phyloP scores from a whole-genome alignment of 192 early-diverging fungal species.

The Coemansia sp. region DNA sequence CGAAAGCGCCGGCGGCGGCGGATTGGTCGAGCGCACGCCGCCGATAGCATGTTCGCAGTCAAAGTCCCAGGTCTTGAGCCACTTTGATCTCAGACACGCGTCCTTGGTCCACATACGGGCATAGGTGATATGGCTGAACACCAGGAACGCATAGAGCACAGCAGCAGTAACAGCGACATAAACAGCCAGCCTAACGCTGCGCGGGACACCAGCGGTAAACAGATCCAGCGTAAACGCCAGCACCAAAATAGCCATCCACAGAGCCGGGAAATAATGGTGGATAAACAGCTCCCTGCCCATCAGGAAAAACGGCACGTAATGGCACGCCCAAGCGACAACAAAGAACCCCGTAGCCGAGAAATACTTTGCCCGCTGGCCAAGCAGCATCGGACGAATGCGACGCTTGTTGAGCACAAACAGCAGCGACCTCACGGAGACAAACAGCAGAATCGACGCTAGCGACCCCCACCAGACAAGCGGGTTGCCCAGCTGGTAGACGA shows the following conservation, averaged over 20 bases:
- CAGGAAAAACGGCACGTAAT: constrained; percentile 86
- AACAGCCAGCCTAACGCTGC: constrained; percentile 40
- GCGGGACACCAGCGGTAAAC: constrained; percentile 56
- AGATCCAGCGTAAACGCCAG: constrained; percentile 75
- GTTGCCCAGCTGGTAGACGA: constrained; percentile 92
- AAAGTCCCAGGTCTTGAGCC: constrained; percentile 82
- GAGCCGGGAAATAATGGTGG: constrained; percentile 91
- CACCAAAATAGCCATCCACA: constrained; percentile 85
- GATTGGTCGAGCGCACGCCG: constrained; percentile 28
- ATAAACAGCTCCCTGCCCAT: constrained; percentile 90
- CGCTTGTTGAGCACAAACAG: constrained; percentile 62
- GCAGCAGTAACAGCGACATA: constrained; percentile 50
- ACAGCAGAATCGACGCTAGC: constrained; percentile 58
- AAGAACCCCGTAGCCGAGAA: constrained; percentile 64
- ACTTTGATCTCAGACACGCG: constrained; percentile 70
- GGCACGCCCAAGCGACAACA: constrained; percentile 72
- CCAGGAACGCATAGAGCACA: constrained; percentile 59
- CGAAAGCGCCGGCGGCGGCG: too few species aligned
- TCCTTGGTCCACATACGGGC: constrained; percentile 69
- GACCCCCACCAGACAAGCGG: constrained; percentile 81
- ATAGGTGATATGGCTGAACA: constrained; percentile 80
- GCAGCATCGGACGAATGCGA: constrained; percentile 30
- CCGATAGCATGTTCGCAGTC: constrained; percentile 62
- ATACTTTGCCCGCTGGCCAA: constrained; percentile 52
- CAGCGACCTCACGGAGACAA: constrained; percentile 46